Evolutionary conservation across 106 monocot species (phyloP).

Genomic region (Dactylorhiza incarnata): DNA sequence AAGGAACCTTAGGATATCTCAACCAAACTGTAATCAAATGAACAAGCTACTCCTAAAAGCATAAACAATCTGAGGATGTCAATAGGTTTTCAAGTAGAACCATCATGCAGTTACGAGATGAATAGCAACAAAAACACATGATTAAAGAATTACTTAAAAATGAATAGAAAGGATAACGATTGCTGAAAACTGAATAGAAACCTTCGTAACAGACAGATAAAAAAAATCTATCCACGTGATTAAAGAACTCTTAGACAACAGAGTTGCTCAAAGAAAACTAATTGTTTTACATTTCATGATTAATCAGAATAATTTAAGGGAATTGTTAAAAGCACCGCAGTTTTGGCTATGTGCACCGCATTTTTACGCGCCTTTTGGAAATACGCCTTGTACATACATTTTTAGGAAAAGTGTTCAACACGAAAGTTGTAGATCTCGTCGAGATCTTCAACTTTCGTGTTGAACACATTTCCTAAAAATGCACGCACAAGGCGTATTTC

Average conservation of each 20-base stretch:
- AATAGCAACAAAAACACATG: neutral
- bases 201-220: neutral
- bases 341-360: no score
- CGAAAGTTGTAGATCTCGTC: no score
- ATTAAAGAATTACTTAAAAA: neutral
- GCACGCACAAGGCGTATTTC: no score
- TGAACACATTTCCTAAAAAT: no score
- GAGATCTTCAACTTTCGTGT: no score
- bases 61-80: neutral
- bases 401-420: no score
- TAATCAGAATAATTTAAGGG: neutral
- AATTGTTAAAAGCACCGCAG: no score
- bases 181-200: neutral
- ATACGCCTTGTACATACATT: no score
- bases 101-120: neutral
- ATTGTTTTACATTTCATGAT: neutral
- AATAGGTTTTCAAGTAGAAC: neutral
- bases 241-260: neutral
- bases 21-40: conserved; percentile 10
- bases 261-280: neutral
- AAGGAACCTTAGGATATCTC: conserved; percentile 32
- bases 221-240: neutral
- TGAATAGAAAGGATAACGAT: neutral
- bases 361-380: no score
- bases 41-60: neutral